Percentiles rank a stretch among this genome's conserved stretches.
phyloP scores from a whole-genome alignment of 306 rosid species.

The Sechiopsis laciniata region DNA sequence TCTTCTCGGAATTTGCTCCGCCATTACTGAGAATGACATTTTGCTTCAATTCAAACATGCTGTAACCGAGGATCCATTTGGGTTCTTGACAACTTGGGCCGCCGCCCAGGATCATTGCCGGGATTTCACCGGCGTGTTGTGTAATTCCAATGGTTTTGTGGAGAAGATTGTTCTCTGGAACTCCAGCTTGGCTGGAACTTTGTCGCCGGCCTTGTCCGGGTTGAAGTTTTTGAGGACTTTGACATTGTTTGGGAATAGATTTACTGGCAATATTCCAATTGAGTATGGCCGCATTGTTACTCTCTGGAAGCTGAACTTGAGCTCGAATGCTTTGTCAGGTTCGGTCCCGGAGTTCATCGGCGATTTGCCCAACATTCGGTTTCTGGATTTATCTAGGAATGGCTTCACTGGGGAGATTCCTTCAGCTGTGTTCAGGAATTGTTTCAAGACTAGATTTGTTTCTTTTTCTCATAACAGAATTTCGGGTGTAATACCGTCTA shows the following conservation, averaged over 20 bases:
- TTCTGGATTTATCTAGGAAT: slow-evolving; percentile 85
- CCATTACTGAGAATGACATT: slow-evolving; percentile 65
- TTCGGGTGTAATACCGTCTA: slow-evolving; percentile 62
- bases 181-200: slow-evolving; percentile 66
- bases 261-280: slow-evolving; percentile 63
- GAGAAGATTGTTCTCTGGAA: slow-evolving; percentile 85
- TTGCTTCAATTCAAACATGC: slow-evolving; percentile 81
- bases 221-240: slow-evolving; percentile 69
- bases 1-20: slow-evolving; percentile 33
- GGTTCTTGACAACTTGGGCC: slow-evolving; percentile 59
- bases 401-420: slow-evolving; percentile 75
- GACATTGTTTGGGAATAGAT: slow-evolving; percentile 76
- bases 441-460: slow-evolving; percentile 69
- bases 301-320: slow-evolving; percentile 88
- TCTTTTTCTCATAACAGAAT: slow-evolving; percentile 70
- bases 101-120: slow-evolving; percentile 59
- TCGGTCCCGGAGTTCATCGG: slow-evolving; percentile 82
- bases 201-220: slow-evolving; percentile 64
- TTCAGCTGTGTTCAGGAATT: slow-evolving; percentile 60
- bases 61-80: slow-evolving; percentile 62
- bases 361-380: slow-evolving; percentile 64
- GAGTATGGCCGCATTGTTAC: slow-evolving; percentile 56
- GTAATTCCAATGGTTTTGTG: slow-evolving; percentile 66
- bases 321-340: slow-evolving; percentile 79
- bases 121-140: slow-evolving; percentile 53